Percentiles rank a stretch among this genome's conserved stretches.
These are phyloP conservation scores for Wickerhamiella spandovensis DNA, from an alignment of 805 yeast species.

Conservation along the genomic window DNA sequence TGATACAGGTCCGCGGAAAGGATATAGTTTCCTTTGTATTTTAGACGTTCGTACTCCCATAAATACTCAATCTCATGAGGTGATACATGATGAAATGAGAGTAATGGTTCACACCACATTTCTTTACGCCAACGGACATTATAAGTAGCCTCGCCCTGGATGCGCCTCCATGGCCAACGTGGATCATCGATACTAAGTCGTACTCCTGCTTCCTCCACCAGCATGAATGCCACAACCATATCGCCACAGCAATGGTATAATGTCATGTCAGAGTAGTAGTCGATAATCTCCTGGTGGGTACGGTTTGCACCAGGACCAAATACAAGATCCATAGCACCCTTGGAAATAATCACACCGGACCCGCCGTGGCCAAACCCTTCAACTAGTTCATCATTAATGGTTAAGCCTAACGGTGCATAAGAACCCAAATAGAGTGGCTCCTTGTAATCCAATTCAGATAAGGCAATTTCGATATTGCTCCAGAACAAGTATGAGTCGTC, in stretches of 20 bases:
- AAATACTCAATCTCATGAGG: slow-evolving; percentile 21
- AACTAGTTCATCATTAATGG: slow-evolving; percentile 7
- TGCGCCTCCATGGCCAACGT: slow-evolving; percentile 1
- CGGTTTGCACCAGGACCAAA: slow-evolving; percentile 14
- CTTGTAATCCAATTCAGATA: not conserved
- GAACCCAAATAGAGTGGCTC: not conserved
- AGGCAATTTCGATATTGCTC: not conserved
- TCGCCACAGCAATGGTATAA: slow-evolving; percentile 26
- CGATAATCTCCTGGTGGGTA: slow-evolving; percentile 5
- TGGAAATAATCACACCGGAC: slow-evolving; percentile 25
- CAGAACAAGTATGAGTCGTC: slow-evolving; percentile 24
- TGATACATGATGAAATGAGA: slow-evolving; percentile 23
- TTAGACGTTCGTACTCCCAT: slow-evolving; percentile 24
- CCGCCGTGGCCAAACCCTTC: slow-evolving; percentile 30
- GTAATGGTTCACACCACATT: slow-evolving; percentile 22
- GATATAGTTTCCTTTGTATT: slow-evolving; percentile 17
- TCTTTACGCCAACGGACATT: slow-evolving; percentile 9
- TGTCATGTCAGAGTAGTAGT: slow-evolving; percentile 16
- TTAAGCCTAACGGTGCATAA: not conserved
- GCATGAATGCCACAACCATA: slow-evolving; percentile 20
- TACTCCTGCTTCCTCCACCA: slow-evolving; percentile 12
- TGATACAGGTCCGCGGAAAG: slow-evolving; percentile 23
- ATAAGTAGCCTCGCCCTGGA: slow-evolving; percentile 24
- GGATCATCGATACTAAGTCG: not conserved
- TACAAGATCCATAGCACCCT: slow-evolving; percentile 20